These are phyloP conservation scores for Fabrea salina DNA, from an alignment of 169 alveolate genomes.

Conservation along the genomic window DNA sequence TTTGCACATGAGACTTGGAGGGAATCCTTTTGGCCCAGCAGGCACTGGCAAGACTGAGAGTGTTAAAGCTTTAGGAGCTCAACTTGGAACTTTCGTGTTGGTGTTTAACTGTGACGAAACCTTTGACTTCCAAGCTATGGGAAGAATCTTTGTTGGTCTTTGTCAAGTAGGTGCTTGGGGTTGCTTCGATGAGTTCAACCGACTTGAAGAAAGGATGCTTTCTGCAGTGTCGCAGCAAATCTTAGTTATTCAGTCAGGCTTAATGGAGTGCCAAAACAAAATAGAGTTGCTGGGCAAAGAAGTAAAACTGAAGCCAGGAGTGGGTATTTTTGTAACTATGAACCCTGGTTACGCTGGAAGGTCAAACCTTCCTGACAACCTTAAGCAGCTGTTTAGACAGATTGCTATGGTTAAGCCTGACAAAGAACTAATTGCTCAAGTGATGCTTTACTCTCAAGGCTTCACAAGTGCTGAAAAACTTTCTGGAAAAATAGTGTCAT, in stretches of 20 bases:
- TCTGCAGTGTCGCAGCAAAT: constrained; percentile 96
- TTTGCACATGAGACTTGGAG: constrained; percentile 94
- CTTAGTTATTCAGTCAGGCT: constrained; percentile 89
- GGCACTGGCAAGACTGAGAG: constrained; percentile 99
- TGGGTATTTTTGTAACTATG: constrained; percentile 97
- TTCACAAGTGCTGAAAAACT: constrained; percentile 92
- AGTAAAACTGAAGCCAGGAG: constrained; percentile 89
- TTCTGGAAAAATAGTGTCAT: constrained; percentile 92
- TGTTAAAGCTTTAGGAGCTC: constrained; percentile 96
- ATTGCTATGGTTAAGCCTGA: constrained; percentile 92
- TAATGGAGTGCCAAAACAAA: constrained; percentile 79
- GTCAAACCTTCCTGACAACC: constrained; percentile 95
- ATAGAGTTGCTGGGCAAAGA: constrained; percentile 85
- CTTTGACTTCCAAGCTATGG: constrained; percentile 97
- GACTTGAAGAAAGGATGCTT: constrained; percentile 95
- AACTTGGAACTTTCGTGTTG: constrained; percentile 94
- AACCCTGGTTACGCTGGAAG: constrained; percentile 99
- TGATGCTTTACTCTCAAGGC: constrained; percentile 94
- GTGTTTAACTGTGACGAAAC: constrained; percentile 99
- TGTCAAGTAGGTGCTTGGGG: constrained; percentile 99
- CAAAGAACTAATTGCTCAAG: constrained; percentile 88
- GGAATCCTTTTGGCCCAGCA: constrained; percentile 99
- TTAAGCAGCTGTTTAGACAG: constrained; percentile 91
- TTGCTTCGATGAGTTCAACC: constrained; percentile 98
- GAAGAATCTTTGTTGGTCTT: constrained; percentile 93